Base-by-base conservation (phyloP, 345 rosid genomes). In the Kernera saxatilis region DNA sequence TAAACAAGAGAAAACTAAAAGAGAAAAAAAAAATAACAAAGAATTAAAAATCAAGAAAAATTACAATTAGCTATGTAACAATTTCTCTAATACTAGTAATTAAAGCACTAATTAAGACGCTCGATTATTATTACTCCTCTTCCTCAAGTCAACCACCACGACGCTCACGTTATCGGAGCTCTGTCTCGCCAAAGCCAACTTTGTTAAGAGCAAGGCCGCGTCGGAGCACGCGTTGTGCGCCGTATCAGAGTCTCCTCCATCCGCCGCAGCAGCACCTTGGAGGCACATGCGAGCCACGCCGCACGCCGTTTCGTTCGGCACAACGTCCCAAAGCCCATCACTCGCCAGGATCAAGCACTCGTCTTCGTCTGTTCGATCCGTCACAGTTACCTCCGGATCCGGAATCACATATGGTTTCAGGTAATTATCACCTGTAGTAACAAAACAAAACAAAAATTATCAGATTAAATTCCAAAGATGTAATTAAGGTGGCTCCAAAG, bases 301-400 rank as follows among this genome's bases (percentile, higher is more conserved):
- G 33, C 97, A 91, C 0, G 95, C 94, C 0, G 86, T 89, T 19
- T 91, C 91, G 49, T 89, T 93, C 0, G 98, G 85, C 19, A 93
- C 97, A 57, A 89, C 98, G 64, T 93, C 97, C 98, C 98, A 93
- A 0, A 93, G 76, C 1, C 98, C 97, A 67, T 89, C 98, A 52
- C 90, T 89, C 9, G 91, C 98, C 8, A 91, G 29, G 18, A 93
- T 91, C 71, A 93, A 64, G 19, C 94, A 93, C 64, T 93, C 96
- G 41, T 93, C 98, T 0, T 81, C 89, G 0, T 40, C 84, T 6
- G 83, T 77, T 76, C 98, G 84, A 18, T 89, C 90, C 58, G 78
- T 77, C 1, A 86, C 66, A 0, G 82, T 85, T 45, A 93, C 93
- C 74, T 91, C 97, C 69, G 97, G 98, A 46, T 84, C 88, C 48